These are phyloP conservation scores for Tilletia caries DNA, from an alignment of 1,284 basidiomycete genomes.

Conservation along the genomic window DNA sequence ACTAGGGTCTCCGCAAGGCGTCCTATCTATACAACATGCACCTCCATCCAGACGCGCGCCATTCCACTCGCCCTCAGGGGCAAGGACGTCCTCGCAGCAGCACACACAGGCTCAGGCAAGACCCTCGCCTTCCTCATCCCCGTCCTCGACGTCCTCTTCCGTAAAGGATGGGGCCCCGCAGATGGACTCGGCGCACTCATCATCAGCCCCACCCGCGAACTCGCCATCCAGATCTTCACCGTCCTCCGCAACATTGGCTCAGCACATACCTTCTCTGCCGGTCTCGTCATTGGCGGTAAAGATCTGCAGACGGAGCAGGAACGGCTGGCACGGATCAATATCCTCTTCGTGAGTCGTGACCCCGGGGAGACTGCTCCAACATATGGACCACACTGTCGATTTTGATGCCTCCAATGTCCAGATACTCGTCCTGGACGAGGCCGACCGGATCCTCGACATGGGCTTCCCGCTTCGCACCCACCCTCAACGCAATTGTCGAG, in stretches of 20 bases:
- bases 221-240: slow-evolving; percentile 56
- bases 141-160: slow-evolving; percentile 65
- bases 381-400: slow-evolving; percentile 40
- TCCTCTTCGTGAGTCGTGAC: slow-evolving; percentile 59
- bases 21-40: too few relatives aligned
- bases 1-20: too few relatives aligned
- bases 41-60: slow-evolving; percentile 59
- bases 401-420: slow-evolving; percentile 42
- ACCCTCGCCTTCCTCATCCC: slow-evolving; percentile 86
- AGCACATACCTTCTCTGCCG: slow-evolving; percentile 43
- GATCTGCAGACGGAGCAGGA: slow-evolving; percentile 55
- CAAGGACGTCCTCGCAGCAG: slow-evolving; percentile 65
- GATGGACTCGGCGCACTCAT: slow-evolving; percentile 50
- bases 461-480: slow-evolving; percentile 70
- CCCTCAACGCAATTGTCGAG: slow-evolving; percentile 72
- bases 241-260: slow-evolving; percentile 29
- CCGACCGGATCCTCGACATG: slow-evolving; percentile 57
- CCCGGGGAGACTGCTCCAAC: slow-evolving; percentile 58
- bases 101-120: slow-evolving; percentile 91
- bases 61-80: slow-evolving; percentile 56
- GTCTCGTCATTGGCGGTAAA: slow-evolving; percentile 57
- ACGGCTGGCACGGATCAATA: slow-evolving; percentile 48
- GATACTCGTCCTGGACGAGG: slow-evolving; percentile 58
- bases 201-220: slow-evolving; percentile 58
- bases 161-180: neutral